Evolutionary conservation across 257 asterid species (phyloP), one percentile per base, ranked within the genome.

Genomic region (Handroanthus guayacan): DNA sequence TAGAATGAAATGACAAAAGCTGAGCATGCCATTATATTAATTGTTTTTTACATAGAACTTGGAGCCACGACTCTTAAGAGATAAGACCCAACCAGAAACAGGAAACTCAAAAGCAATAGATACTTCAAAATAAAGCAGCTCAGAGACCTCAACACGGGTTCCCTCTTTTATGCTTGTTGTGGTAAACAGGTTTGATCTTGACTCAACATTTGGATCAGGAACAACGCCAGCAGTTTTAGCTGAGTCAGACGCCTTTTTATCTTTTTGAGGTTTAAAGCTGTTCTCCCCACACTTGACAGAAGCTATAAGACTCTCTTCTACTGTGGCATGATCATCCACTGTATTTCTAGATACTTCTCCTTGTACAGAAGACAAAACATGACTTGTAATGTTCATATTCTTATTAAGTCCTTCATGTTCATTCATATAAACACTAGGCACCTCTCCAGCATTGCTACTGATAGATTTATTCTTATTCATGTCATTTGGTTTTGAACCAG

Each of bases 131-230:
- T 4, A 67, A 72, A 75, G 80, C n/a, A 65, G 75, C 69, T 67
- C 56, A 69, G 80, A 67, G 72, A 96, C 99, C 99, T 96, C 99
- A 77, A 96, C 97, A 74, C 65, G 75, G 74, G 91, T 84, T 78
- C 93, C 91, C 86, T 88, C 97, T 78, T 80, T 83, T 50, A 93
- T 89, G 82, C 84, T 80, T 52, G 86, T 58, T 41, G 55, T 31
- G 66, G 75, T 44, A 13, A 57, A 31, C 45, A 74, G 17, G 17
- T 38, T 72, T 31, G 82, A 76, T 81, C 83, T 75, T 41, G 83
- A 77, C 45, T 72, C 82, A 58, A 68, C 67, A 72, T 75, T 86
- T 11, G 84, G 82, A 57, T 82, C 93, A 57, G 95, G 72, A 73
- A 67, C 86, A 62, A 68, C 56, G 52, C 62, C 74, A 47, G 78